These are phyloP conservation scores for Aspergillus bridgeri DNA, from an alignment of 495 filamentous ascomycete genomes.

Conservation along the genomic window DNA sequence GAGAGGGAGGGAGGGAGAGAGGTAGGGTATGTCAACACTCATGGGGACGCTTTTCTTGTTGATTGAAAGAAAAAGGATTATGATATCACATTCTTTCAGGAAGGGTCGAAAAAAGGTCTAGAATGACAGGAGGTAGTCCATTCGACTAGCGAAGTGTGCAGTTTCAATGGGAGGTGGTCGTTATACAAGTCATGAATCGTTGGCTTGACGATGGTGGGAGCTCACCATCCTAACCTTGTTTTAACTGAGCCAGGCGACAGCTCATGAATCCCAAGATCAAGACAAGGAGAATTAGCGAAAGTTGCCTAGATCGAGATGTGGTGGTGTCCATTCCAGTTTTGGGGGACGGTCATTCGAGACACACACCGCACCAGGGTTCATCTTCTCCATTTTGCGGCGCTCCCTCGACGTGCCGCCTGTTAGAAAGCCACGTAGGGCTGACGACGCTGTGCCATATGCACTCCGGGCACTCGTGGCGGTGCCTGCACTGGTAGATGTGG, in stretches of 20 bases:
- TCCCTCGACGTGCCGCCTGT: conserved; percentile 30
- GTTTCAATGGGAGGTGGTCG: background rate
- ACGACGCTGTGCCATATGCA: conserved; percentile 39
- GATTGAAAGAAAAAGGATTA: background rate
- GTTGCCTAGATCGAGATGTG: conserved; percentile 37
- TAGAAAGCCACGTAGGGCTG: conserved; percentile 39
- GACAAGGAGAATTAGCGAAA: conserved; percentile 23
- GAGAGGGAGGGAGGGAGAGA: background rate
- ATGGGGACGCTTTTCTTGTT: background rate
- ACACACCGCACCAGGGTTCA: conserved; percentile 30
- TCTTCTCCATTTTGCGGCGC: conserved; percentile 29
- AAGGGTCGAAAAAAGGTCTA: background rate
- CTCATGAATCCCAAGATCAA: background rate
- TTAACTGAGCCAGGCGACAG: background rate
- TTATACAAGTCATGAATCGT: background rate
- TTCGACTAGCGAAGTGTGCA: conserved; percentile 18
- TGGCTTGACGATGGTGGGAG: too few relatives aligned
- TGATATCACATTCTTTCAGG: background rate
- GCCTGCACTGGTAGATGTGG: conserved; percentile 36
- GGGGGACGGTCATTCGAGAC: conserved; percentile 36
- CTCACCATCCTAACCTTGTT: too few relatives aligned
- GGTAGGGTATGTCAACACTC: background rate
- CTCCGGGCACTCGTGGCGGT: conserved; percentile 35
- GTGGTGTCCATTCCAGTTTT: conserved; percentile 42
- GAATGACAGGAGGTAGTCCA: background rate